Base-by-base conservation (phyloP, 352 stramenopile species). In the Saprolegnia diclina region DNA sequence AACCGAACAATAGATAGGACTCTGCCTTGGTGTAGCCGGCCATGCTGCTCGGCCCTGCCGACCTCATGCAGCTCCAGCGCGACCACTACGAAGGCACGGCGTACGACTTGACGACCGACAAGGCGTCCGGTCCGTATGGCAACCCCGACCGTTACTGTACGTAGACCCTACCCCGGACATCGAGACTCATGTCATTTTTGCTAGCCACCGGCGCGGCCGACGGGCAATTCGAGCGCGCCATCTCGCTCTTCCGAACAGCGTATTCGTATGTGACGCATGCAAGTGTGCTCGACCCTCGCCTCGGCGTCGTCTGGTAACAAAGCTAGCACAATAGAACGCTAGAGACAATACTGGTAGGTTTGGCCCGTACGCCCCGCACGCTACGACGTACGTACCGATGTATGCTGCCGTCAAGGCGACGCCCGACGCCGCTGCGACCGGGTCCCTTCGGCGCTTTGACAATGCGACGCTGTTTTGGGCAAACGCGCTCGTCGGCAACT, bases 41-140 rank as follows among this genome's bases (percentile, higher is more conserved):
- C 6, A 65, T 71, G 5, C 67, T 61, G 35, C 70, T 98, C 19
- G 85, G 79, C 4, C 76, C 85, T 26, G 75, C 85, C 40, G 94
- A 98, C 74, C 80, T 98, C 48, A 96, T 97, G 82, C 76, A 80
- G 35, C 94, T 97, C 62, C 87, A 97, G 71, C 82, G 92, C 5
- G 89, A 98, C 74, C 92, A 97, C 74, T 98, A 98, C 69, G 87
- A 98, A 75, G 89, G 89, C 45, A 98, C 92, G 11, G 44, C 76
- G 37, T 98, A 92, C 71, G 87, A 97, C 66, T 90, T 97, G 78
- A 95, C 82, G 0, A 79, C 80, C 62, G 87, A 88, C 0, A 74
- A 80, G 0, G 76, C 82, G 32, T 82, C 76, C 35, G 94, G 94
- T 14, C 91, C 94, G n/a, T 98, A 90, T 73, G 90, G 92, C 7